Evolutionary conservation across 345 rosid genomes (phyloP), one percentile per base, ranked within the genome.

Genomic region (Aegle marmelos): DNA sequence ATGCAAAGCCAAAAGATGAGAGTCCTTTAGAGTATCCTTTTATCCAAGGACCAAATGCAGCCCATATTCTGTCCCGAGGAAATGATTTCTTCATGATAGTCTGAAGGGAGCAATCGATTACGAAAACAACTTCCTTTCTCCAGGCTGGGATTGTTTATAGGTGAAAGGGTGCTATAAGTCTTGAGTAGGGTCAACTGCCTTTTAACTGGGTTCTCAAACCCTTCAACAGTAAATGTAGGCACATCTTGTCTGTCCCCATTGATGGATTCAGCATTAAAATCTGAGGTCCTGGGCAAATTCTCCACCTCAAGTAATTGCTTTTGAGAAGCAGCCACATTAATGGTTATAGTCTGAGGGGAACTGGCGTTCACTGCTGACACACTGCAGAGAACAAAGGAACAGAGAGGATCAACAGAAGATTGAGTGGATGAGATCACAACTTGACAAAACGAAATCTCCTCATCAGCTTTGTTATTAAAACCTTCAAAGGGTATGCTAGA

Each of bases 301-400:
- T 76, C 82, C 48, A 59, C 60, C 73, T 53, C 64, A 73, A 28
- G 72, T 41, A 61, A 67, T 78, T 68, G 73, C 74, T 77, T 83
- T 78, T 83, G 78, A 64, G 82, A 77, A 82, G 70, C 74, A 79
- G 8, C 81, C 64, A 77, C 81, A 48, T 64, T 70, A 68, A 60
- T n/a, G n/a, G n/a, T n/a, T n/a, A n/a, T 73, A 76, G 74, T 82
- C 72, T 72, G 81, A 27, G 77, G 63, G 70, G 81, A 76, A 72
- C 41, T 72, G 54, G 76, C 69, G 80, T 77, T 62, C 66, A 84
- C 90, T 34, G 74, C n/a, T 57, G 93, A 79, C 66, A 91, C 77
- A 73, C 93, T 90, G 82, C 95, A 91, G 65, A 92, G 92, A 74
- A 91, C 93, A 80, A 90, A 27, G 28, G 93, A 90, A 84, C 95